Evolutionary conservation across 1,284 basidiomycete species (phyloP), one percentile per base, ranked within the genome.

Genomic region (Waitea zeae): DNA sequence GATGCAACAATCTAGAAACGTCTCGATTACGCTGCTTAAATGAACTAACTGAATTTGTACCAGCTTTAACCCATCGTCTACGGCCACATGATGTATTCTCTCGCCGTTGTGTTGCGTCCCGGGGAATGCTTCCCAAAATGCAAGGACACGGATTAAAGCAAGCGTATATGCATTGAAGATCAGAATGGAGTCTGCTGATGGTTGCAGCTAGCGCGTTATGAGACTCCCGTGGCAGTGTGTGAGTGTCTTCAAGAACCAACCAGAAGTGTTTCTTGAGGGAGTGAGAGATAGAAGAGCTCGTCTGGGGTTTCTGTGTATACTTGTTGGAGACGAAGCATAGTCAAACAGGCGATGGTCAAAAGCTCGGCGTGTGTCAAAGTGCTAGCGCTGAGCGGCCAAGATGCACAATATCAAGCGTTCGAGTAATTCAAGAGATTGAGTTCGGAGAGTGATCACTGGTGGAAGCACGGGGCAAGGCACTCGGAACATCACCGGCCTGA

Each of bases 41-140:
- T 17, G 13, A 35, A 27, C 32, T 30, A 32, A 24, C 13, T 19
- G 20, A 30, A 27, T 32, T 62, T 75, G 51, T 50, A 84, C 81
- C 40, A 82, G 63, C 56, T 77, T 82, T 70, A 82, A 76, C 31
- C 68, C 67, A 18, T 69, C 62, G 49, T 86, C 82, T 14, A 82
- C 67, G 3, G 73, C 61, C 15, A 83, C 52, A 44, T 64, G 70
- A 30, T 65, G 61, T n/a, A 83, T 64, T 24, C 49, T 50, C 36
- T 64, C 57, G 17, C 52, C 53, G 4, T 53, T 45, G 39, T 65
- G 60, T 12, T 53, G 52, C 17, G 61, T 46, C 12, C 66, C 62
- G 5, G 81, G 80, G 49, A 81, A 84, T 3, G 72, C 75, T 47
- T 84, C 77, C 57, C 67, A 74, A 46, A 86, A 80, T 17, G 71